These are phyloP conservation scores for Solanum chilense DNA, from an alignment of 257 asterid species.

Conservation along the genomic window DNA sequence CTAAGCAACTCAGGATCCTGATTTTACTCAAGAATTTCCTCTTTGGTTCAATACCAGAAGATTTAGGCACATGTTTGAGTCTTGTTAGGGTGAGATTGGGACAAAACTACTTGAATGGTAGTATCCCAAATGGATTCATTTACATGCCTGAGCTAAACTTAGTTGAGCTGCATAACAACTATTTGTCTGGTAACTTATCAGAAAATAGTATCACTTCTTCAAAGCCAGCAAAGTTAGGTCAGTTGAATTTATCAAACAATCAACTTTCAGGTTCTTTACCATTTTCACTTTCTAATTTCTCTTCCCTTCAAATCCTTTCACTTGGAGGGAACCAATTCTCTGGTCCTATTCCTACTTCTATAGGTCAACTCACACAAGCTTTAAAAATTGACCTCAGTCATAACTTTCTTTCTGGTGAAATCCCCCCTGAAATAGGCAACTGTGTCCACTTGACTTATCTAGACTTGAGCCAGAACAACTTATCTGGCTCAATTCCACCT, in stretches of 20 bases:
- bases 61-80: slow-evolving; percentile 54
- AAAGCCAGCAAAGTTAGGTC: slow-evolving; percentile 40
- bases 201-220: slow-evolving; percentile 31
- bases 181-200: slow-evolving; percentile 55
- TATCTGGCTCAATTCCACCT: slow-evolving; percentile 62
- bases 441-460: slow-evolving; percentile 68
- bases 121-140: slow-evolving; percentile 64
- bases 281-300: slow-evolving; percentile 45
- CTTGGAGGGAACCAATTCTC: slow-evolving; percentile 62
- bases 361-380: slow-evolving; percentile 58
- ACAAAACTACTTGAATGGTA: slow-evolving; percentile 72
- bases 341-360: slow-evolving; percentile 64
- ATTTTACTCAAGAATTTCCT: slow-evolving; percentile 65
- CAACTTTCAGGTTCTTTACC: slow-evolving; percentile 64
- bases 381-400: slow-evolving; percentile 63
- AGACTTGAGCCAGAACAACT: slow-evolving; percentile 71
- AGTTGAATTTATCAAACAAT: slow-evolving; percentile 70
- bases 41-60: slow-evolving; percentile 69
- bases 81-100: slow-evolving; percentile 86
- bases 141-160: slow-evolving; percentile 74
- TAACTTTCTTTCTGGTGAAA: slow-evolving; percentile 51
- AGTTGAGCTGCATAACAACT: slow-evolving; percentile 72
- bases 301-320: slow-evolving; percentile 60
- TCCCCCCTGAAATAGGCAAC: slow-evolving; percentile 56
- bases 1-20: slow-evolving; percentile 42